Conservation (phyloP, 1,284 basidiomycete species). For the Ganoderma lucidum region DNA sequence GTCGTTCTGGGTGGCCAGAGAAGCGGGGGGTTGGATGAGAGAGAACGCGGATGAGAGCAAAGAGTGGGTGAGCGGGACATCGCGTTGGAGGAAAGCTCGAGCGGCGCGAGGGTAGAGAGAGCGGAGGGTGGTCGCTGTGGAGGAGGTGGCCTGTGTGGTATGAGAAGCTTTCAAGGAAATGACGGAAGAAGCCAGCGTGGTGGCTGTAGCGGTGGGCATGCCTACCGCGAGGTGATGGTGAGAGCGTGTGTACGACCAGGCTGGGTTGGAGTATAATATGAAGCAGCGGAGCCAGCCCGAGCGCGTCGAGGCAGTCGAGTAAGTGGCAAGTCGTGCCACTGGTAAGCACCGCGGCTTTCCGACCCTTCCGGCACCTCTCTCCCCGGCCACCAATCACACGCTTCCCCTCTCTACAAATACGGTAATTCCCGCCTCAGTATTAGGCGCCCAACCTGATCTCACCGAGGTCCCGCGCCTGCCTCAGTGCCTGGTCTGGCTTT, state of each 20-base stretch:
- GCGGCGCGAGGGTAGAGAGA: constrained; percentile 79
- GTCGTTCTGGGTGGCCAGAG: constrained; percentile 46
- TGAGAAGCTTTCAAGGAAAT: constrained; percentile 34
- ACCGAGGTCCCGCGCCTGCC: neutral
- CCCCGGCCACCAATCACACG: constrained; percentile 16
- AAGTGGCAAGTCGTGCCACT: no score
- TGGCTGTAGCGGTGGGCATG: constrained; percentile 40
- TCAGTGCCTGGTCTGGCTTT: neutral
- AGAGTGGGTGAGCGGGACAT: constrained; percentile 67
- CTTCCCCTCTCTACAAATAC: neutral
- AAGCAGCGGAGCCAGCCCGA: neutral
- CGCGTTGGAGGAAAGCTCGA: constrained; percentile 76
- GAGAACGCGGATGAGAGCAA: constrained; percentile 74
- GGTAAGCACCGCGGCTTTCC: neutral
- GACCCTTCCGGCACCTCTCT: constrained; percentile 2
- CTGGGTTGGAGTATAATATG: constrained; percentile 5
- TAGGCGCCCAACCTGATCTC: neutral
- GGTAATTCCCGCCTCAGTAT: constrained; percentile 9
- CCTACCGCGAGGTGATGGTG: neutral
- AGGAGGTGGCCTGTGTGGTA: constrained; percentile 26
- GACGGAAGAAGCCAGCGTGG: constrained; percentile 24
- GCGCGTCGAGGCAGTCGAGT: neutral
- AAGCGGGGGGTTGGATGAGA: constrained; percentile 58
- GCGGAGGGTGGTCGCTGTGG: constrained; percentile 58
- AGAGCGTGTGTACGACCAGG: neutral